phyloP scores from a whole-genome alignment of 352 stramenopile species.

The Globisporangium mamillatum region DNA sequence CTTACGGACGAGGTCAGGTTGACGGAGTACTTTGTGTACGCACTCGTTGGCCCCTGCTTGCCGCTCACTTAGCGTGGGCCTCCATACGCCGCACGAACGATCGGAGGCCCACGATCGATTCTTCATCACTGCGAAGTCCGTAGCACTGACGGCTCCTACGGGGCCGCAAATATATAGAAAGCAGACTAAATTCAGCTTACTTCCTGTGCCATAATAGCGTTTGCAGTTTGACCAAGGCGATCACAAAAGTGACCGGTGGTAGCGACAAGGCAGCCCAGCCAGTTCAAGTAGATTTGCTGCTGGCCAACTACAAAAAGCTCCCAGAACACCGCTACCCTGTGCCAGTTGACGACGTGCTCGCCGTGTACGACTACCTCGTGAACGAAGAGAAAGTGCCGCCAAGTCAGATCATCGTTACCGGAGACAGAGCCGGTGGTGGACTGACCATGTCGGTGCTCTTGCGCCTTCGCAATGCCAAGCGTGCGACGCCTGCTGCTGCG shows the following conservation, averaged over 20 bases:
- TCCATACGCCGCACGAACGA: too few species aligned
- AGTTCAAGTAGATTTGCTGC: constrained; percentile 31
- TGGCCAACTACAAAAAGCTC: constrained; percentile 47
- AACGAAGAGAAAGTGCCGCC: constrained; percentile 26
- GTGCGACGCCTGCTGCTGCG: constrained; percentile 26
- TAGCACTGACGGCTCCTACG: too few species aligned
- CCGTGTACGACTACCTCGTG: constrained; percentile 46
- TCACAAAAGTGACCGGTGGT: constrained; percentile 11
- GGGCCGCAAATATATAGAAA: too few species aligned
- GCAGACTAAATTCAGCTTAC: too few species aligned
- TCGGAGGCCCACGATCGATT: too few species aligned
- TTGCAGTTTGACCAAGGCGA: too few species aligned
- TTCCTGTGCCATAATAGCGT: too few species aligned
- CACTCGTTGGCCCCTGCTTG: too few species aligned
- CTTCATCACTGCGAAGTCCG: too few species aligned
- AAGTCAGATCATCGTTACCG: constrained; percentile 34
- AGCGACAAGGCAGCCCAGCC: constrained; percentile 1
- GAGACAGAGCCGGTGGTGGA: constrained; percentile 37
- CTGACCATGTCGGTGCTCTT: constrained; percentile 40
- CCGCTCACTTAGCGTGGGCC: too few species aligned
- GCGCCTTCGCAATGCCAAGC: constrained; percentile 25
- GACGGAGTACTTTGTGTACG: too few species aligned
- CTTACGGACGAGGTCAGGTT: too few species aligned
- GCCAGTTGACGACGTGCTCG: constrained; percentile 29
- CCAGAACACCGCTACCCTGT: constrained; percentile 31